A percentile compares a stretch with the other conserved stretches of the same genome.
These are phyloP conservation scores for Fomitopsis palustris DNA, from an alignment of 1,284 basidiomycete species.

Conservation along the genomic window DNA sequence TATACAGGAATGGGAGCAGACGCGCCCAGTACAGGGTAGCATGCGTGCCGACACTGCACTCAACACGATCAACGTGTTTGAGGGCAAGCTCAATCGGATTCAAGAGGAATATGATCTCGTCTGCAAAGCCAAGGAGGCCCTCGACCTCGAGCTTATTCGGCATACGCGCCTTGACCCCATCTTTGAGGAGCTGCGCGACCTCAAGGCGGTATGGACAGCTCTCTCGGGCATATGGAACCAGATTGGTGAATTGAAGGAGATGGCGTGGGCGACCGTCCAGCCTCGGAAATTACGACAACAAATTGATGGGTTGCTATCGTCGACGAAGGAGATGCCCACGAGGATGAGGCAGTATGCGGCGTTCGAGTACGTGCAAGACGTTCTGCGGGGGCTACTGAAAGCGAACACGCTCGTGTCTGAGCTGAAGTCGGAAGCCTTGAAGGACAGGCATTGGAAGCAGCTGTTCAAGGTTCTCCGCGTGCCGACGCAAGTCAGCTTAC, in stretches of 20 bases:
- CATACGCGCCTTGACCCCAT: conserved; percentile 93
- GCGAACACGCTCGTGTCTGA: conserved; percentile 88
- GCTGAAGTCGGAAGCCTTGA: conserved; percentile 94
- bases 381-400: conserved; percentile 83
- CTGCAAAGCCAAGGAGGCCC: conserved; percentile 93
- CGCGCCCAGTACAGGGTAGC: conserved; percentile 93
- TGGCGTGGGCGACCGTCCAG: conserved; percentile 89
- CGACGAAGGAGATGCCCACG: conserved; percentile 98
- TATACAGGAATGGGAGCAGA: conserved; percentile 91
- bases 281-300: conserved; percentile 94
- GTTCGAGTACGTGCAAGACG: conserved; percentile 97
- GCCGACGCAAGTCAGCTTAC: conserved; percentile 62
- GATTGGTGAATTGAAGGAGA: conserved; percentile 85
- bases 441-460: conserved; percentile 98
- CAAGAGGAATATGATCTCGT: conserved; percentile 94
- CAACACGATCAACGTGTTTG: conserved; percentile 93
- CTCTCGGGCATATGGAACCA: conserved; percentile 97
- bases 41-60: conserved; percentile 95
- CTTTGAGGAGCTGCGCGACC: conserved; percentile 91
- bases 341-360: conserved; percentile 99
- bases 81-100: conserved; percentile 84
- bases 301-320: conserved; percentile 83
- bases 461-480: conserved; percentile 88
- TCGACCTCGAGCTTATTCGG: conserved; percentile 88
- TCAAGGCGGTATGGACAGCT: conserved; percentile 99